Evolutionary conservation across 1,284 basidiomycete species (phyloP), one percentile per base, ranked within the genome.

Genomic region (Cryptococcus sp.): DNA sequence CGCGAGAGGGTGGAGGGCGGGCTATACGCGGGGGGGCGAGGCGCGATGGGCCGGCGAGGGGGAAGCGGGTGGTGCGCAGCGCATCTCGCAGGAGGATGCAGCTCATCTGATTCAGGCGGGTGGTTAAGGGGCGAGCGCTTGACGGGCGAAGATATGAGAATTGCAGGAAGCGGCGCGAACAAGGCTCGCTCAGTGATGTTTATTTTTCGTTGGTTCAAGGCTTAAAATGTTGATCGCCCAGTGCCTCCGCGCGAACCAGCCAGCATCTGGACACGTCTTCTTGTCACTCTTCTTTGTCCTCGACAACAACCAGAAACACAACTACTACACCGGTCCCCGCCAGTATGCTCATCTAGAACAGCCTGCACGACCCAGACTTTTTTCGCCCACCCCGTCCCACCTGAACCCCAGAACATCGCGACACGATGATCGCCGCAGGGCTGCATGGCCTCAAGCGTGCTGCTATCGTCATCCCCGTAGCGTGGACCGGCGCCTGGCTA

Each of bases 401-500:
- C 7, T 35, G 12, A 21, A 11, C 35, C 16, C 48, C 15, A 21
- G 28, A 37, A 33, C n/a, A 50, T 38, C 35, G 20, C 35, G 37
- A 11, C 13, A 53, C 20, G 16, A 60, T 60, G 58, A 44, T 46
- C 20, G 47, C 51, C 13, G 35, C 51, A 46, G 44, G 54, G n/a
- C 46, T 61, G 4, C 54, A 57, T 33, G 65, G 65, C 33, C 60
- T 74, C 33, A 65, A 62, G 52, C 53, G 69, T 43, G 68, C 67
- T 18, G 66, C 59, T 24, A 62, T 76, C 37, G 66, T 66, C 37
- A 57, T 72, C n/a, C 71, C 74, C 7, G 59, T 76, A 6, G 70
- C 70, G 5, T 76, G 67, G 63, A 73, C 72, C 2, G 69, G 70
- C 23, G 71, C 61, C 9, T 76, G 74, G 74, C 58, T 73, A 4